phyloP scores from a whole-genome alignment of 1,284 basidiomycete genomes.

The Ustanciosporium gigantosporum region DNA sequence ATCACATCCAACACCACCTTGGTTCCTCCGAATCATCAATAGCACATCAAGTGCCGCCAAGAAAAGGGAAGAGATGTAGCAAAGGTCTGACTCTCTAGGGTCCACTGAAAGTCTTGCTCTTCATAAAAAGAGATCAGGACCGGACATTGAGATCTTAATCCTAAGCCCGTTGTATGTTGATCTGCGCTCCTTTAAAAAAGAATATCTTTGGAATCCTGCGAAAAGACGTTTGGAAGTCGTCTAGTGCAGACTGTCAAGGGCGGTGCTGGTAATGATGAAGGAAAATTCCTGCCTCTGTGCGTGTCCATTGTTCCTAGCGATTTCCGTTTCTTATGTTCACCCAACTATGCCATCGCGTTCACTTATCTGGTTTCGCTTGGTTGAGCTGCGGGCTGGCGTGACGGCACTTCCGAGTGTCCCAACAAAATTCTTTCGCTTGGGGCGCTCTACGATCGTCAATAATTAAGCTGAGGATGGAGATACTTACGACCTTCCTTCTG shows the following conservation, averaged over 20 bases:
- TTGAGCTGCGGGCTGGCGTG: no score
- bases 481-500: constrained; percentile 91
- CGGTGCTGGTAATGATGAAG: constrained; percentile 15
- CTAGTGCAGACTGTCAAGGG: constrained; percentile 59
- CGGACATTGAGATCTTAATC: constrained; percentile 58
- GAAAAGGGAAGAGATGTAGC: constrained; percentile 35
- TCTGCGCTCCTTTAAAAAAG: constrained; percentile 52
- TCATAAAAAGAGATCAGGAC: constrained; percentile 3
- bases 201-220: constrained; percentile 56
- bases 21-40: no score
- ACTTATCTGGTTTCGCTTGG: no score
- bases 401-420: no score
- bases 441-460: no score
- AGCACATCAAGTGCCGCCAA: no score
- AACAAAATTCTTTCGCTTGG: no score
- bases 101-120: constrained; percentile 36
- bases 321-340: no score
- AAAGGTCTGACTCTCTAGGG: constrained; percentile 58
- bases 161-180: constrained; percentile 38
- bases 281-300: background rate
- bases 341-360: no score
- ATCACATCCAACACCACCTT: background rate
- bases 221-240: constrained; percentile 34
- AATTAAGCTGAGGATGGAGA: no score
- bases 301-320: no score